Evolutionary conservation across 1,139 yeast species (phyloP).

Genomic region (Magnusiomyces clavatus): DNA sequence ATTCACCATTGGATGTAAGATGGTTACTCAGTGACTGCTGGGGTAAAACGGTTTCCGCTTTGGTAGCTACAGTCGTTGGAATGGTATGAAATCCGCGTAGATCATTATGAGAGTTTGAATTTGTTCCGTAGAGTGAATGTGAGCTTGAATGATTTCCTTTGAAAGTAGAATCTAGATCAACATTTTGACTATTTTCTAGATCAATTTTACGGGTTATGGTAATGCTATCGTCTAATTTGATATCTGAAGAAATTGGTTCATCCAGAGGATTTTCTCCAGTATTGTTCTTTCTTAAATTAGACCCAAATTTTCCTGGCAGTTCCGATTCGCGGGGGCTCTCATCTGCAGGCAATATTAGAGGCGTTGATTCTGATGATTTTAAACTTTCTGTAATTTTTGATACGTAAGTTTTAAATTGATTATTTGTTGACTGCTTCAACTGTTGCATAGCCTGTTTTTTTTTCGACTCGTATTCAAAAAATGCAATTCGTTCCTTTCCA

Average conservation of each 20-base stretch:
- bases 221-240: too few relatives aligned
- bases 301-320: conserved; percentile 1
- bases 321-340: conserved; percentile 1
- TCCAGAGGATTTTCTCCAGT: too few relatives aligned
- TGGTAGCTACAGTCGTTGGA: background rate
- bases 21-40: background rate
- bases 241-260: too few relatives aligned
- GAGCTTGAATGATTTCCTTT: too few relatives aligned
- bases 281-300: background rate
- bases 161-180: too few relatives aligned
- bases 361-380: conserved; percentile 12
- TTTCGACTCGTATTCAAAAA: conserved; percentile 13
- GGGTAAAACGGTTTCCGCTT: background rate
- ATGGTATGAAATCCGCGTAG: background rate
- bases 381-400: conserved; percentile 15
- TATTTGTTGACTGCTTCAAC: background rate
- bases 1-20: background rate
- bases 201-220: too few relatives aligned
- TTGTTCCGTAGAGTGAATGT: background rate
- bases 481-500: conserved; percentile 36
- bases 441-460: conserved; percentile 13
- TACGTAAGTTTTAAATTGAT: conserved; percentile 9
- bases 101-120: background rate
- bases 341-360: conserved; percentile 9
- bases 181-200: too few relatives aligned